A percentile compares a stretch with the other conserved stretches of the same genome.
Conservation (phyloP, 2,329 filamentous ascomycete species). For the Blastomyces silverae region DNA sequence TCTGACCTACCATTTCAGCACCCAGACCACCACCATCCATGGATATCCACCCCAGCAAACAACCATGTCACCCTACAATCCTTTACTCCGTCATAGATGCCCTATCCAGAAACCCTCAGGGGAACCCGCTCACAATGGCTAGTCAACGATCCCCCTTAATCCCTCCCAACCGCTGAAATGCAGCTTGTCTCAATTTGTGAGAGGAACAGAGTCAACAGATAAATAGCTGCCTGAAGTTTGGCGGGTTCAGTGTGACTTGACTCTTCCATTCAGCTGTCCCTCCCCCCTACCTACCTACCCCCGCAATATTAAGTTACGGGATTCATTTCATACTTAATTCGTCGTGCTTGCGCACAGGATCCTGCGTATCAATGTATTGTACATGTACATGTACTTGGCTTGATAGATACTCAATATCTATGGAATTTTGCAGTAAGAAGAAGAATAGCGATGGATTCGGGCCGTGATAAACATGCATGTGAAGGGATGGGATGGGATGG, state of each 20-base stretch:
- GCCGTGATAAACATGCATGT: no score
- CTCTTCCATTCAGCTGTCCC: no score
- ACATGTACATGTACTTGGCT: no score
- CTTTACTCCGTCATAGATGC: slow-evolving; percentile 22
- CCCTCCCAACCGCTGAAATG: slow-evolving; percentile 21
- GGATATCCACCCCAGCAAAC: background rate
- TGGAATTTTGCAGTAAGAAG: no score
- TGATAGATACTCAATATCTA: no score
- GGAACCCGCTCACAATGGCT: slow-evolving; percentile 24
- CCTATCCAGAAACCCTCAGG: slow-evolving; percentile 22
- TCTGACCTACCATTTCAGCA: background rate
- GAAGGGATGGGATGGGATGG: no score
- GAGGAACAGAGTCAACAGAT: slow-evolving; percentile 12
- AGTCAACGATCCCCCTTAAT: slow-evolving; percentile 16
- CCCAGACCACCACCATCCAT: background rate
- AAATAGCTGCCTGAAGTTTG: no score
- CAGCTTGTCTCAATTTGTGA: slow-evolving; percentile 15
- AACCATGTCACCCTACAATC: background rate
- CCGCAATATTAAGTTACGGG: slow-evolving; percentile 16
- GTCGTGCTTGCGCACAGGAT: no score
- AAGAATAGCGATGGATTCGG: no score
- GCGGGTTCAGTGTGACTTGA: no score
- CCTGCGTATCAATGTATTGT: no score
- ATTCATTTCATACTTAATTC: slow-evolving; percentile 16
- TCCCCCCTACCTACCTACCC: no score